Evolutionary conservation across 2,329 filamentous ascomycete species (phyloP), one percentile per base, ranked within the genome.

Genomic region (Emmonsiellopsis sp.): DNA sequence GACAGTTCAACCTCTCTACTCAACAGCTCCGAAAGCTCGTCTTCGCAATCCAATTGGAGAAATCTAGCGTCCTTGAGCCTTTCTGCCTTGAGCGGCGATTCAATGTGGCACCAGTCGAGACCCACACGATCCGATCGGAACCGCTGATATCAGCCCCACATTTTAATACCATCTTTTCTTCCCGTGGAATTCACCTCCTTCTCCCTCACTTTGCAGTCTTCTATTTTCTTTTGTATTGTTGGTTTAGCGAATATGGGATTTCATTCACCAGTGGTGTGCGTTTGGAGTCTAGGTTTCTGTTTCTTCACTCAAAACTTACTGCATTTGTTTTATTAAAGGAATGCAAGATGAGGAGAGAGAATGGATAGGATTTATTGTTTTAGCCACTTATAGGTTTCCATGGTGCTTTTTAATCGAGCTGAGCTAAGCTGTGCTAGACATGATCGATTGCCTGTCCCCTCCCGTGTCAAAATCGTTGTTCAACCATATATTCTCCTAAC

Each of bases 21-120:
- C 38, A 66, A 65, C 42, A 52, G 40, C 20, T 42, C 53, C 30
- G 45, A 50, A 46, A 58, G 59, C 34, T 61, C 68, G 45, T 58
- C 63, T 26, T 62, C 61, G 31, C 65, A 67, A 41, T 68, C 69
- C 20, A 67, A 63, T 48, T 76, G 73, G 74, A 66, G 72, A 54
- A 71, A 71, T 40, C 64, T 76, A 51, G 65, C 73, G 32, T 68
- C 71, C 5, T 59, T 73, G 13, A 75, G 72, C 56, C 65, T 75
- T 50, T 74, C 71, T 26, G 70, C 71, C 13, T 64, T 77, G 7
- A 75, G 70, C 54, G 74, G 74, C 6, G 74, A 76, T 51, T 70
- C 71, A 10, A 69, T 73, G 50, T 73, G 71, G 71, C 70, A 72
- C 56, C 71, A 72, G 57, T 61, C 65, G 52, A 64, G 66, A 53